Conservation (phyloP, 257 asterid species). For the Forsythia suspensa region DNA sequence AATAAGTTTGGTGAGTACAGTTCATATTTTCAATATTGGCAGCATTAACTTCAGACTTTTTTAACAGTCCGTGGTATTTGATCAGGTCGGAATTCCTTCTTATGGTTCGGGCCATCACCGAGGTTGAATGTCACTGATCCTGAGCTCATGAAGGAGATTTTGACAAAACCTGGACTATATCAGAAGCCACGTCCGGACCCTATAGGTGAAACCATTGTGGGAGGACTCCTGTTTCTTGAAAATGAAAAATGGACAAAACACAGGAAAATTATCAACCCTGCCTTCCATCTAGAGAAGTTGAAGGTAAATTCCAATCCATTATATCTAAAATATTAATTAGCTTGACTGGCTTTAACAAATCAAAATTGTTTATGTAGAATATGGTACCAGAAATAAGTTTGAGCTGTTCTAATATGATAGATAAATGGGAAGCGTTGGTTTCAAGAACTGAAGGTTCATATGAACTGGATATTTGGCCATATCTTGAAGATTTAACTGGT, state of each 20-base stretch:
- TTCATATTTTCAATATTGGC: neutral
- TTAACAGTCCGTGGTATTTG: too few species aligned
- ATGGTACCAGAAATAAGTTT: constrained; percentile 20
- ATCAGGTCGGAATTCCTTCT: constrained; percentile 9
- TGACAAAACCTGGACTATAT: constrained; percentile 13
- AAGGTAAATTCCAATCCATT: constrained; percentile 14
- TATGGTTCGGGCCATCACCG: constrained; percentile 35
- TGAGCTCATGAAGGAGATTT: constrained; percentile 25
- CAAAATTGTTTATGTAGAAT: constrained; percentile 9
- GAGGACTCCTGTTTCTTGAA: constrained; percentile 31
- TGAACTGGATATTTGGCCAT: constrained; percentile 40
- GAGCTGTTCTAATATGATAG: constrained; percentile 32
- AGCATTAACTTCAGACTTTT: too few species aligned
- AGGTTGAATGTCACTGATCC: constrained; percentile 22
- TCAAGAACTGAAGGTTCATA: neutral
- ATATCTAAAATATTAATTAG: neutral
- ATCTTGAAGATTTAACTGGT: constrained; percentile 28
- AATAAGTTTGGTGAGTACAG: constrained; percentile 28
- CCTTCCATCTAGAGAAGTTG: constrained; percentile 32
- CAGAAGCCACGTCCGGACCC: constrained; percentile 24
- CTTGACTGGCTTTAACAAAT: too few species aligned
- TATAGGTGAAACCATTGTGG: constrained; percentile 16
- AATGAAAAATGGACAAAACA: constrained; percentile 32
- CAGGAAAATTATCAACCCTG: constrained; percentile 27
- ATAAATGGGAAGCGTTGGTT: constrained; percentile 27